Conservation (phyloP, 2,329 filamentous ascomycete species). For the Neofusicoccum sp. region DNA sequence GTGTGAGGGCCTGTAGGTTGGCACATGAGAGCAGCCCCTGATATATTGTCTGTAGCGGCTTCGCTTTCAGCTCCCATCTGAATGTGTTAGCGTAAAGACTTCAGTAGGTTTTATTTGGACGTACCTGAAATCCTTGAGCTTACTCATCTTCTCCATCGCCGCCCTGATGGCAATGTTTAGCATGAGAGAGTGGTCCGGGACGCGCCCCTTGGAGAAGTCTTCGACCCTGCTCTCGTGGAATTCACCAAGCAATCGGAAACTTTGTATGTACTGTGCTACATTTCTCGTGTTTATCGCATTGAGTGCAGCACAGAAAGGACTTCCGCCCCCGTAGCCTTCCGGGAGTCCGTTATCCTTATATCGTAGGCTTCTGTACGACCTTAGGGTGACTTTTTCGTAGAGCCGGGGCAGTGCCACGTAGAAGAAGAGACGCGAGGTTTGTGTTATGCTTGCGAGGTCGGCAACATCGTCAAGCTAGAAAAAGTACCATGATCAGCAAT, state of each 20-base stretch:
- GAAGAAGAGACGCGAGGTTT: slow-evolving; percentile 60
- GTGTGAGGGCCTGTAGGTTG: slow-evolving; percentile 52
- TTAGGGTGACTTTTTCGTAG: slow-evolving; percentile 56
- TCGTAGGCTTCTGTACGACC: slow-evolving; percentile 58
- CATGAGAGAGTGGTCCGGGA: slow-evolving; percentile 63
- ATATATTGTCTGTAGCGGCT: slow-evolving; percentile 59
- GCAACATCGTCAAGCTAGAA: slow-evolving; percentile 55
- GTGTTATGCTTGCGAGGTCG: slow-evolving; percentile 59
- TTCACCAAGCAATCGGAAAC: slow-evolving; percentile 54
- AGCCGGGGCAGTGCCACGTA: slow-evolving; percentile 64
- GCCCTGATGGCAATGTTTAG: slow-evolving; percentile 59
- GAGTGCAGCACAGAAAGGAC: slow-evolving; percentile 62
- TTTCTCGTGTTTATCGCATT: slow-evolving; percentile 59
- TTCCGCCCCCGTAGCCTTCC: slow-evolving; percentile 61
- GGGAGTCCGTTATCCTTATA: slow-evolving; percentile 54
- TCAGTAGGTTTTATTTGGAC: too few relatives aligned
- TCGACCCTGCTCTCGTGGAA: slow-evolving; percentile 58
- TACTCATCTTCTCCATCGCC: slow-evolving; percentile 58
- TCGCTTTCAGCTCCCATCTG: slow-evolving; percentile 63
- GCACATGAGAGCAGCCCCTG: slow-evolving; percentile 51
- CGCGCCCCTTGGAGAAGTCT: slow-evolving; percentile 57
- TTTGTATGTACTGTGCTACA: slow-evolving; percentile 52
- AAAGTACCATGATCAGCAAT: too few relatives aligned
- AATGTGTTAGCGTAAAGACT: too few relatives aligned
- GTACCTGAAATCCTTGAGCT: slow-evolving; percentile 54